Evolutionary conservation across 345 rosid genomes (phyloP), one percentile per base, ranked within the genome.

Genomic region (Populus nigra): DNA sequence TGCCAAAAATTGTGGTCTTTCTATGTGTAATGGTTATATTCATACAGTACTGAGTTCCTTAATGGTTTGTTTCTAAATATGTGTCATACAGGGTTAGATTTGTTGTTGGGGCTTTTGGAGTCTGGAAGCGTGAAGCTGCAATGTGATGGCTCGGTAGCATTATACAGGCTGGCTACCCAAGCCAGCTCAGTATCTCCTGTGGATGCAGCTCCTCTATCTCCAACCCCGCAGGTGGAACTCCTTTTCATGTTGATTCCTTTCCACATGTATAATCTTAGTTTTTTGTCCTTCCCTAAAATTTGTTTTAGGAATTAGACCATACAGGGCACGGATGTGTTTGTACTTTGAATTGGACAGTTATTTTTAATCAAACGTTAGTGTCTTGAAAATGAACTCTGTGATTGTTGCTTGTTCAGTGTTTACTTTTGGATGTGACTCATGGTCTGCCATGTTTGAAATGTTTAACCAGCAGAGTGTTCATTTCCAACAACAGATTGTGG

Each of bases 121-220:
- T 89, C 88, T 75, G 76, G 86, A 80, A 84, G 79, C 87, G 74
- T 47, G 70, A 86, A 87, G 77, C 89, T 84, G 80, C 93, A 88
- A 78, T 72, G 62, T 65, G 88, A 88, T n/a, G 80, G 88, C 55
- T 82, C 97, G 22, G 75, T 36, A 5, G 97, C 92, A 73, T 77
- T 92, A 81, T 87, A 81, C 78, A 87, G 84, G 79, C 77, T 92
- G 83, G 93, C 93, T 38, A 88, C 79, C 55, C 84, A 86, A 75
- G 87, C 86, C 23, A 81, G 83, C 77, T 84, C 87, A 55, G 81
- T 80, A 73, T 86, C 87, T 69, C 86, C 85, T 61, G 79, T 84
- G 68, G 89, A 87, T 83, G 79, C 90, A 27, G 93, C 90, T 80
- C 94, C 97, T 73, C 47, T 77, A 73, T 92, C 94, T 65, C 93